Evolutionary conservation across 345 rosid genomes (phyloP).

Genomic region (Populus deltoides): DNA sequence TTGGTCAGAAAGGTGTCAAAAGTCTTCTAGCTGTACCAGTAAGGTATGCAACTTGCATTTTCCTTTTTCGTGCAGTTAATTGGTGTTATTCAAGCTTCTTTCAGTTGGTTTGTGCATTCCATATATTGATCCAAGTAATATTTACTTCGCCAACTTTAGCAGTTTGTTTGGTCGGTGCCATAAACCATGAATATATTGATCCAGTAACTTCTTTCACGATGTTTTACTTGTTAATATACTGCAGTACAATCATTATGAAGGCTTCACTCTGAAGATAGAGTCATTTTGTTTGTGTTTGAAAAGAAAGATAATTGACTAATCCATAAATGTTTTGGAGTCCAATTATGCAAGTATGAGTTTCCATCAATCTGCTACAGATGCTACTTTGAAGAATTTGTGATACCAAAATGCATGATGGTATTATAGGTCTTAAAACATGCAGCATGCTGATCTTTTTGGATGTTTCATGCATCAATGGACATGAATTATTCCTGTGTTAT

Average conservation of each 20-base stretch:
- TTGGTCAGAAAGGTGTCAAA: constrained; percentile 91
- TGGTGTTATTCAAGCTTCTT: background rate
- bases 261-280: background rate
- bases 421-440: background rate
- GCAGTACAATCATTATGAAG: background rate
- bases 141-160: background rate
- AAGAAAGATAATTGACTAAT: background rate
- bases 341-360: background rate
- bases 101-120: background rate
- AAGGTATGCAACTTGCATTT: constrained; percentile 44
- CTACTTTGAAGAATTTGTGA: background rate
- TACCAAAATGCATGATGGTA: background rate
- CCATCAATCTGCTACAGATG: background rate
- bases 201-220: background rate
- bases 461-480: background rate
- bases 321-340: background rate
- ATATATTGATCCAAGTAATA: background rate
- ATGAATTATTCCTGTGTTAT: background rate
- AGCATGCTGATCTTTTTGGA: background rate
- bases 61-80: background rate
- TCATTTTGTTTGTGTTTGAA: background rate
- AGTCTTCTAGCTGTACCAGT: constrained; percentile 89
- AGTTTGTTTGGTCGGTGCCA: background rate
- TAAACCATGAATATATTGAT: background rate
- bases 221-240: background rate